These are phyloP conservation scores for Pseudonitzschia multistriata DNA, from an alignment of 108 stramenopile species.

Conservation along the genomic window DNA sequence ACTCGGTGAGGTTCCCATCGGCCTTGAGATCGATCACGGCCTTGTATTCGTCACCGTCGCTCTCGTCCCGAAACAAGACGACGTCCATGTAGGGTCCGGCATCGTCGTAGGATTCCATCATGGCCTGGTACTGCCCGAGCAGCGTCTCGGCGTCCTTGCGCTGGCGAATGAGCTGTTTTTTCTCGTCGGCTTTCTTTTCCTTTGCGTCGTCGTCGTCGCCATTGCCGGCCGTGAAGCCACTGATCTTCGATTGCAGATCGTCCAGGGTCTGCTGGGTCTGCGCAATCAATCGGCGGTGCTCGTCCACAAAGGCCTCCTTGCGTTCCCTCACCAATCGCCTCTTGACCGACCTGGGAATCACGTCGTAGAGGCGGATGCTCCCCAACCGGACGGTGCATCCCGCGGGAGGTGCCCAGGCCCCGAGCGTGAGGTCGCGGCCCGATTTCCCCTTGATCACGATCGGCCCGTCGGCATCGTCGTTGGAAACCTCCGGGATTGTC, in stretches of 20 bases:
- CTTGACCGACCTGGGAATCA: conserved; percentile 25
- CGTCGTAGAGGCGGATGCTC: neutral
- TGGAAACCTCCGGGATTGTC: conserved; percentile 5
- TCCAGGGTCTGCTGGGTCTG: conserved; percentile 18
- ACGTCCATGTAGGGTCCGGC: conserved; percentile 78
- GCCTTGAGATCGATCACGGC: conserved; percentile 61
- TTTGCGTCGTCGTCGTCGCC: conserved; percentile 17
- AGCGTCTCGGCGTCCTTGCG: conserved; percentile 25
- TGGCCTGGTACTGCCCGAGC: conserved; percentile 9
- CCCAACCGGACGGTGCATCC: conserved; percentile 11
- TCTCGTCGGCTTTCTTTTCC: conserved; percentile 43
- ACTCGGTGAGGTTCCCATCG: conserved; percentile 57
- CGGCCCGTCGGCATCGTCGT: neutral
- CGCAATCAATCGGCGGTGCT: conserved; percentile 36
- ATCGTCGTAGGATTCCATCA: conserved; percentile 40
- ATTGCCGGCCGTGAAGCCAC: conserved; percentile 5
- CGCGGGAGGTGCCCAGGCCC: conserved; percentile 22
- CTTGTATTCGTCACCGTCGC: conserved; percentile 52
- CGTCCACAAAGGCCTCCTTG: conserved; percentile 59
- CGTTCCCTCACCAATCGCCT: conserved; percentile 38
- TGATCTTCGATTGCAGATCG: neutral
- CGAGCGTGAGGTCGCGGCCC: conserved; percentile 43
- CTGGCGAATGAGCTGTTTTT: conserved; percentile 36
- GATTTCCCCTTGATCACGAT: conserved; percentile 45
- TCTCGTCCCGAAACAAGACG: conserved; percentile 45